Base-by-base conservation (phyloP, 768 basidiomycete species). In the Agrocybe chaxingu region DNA sequence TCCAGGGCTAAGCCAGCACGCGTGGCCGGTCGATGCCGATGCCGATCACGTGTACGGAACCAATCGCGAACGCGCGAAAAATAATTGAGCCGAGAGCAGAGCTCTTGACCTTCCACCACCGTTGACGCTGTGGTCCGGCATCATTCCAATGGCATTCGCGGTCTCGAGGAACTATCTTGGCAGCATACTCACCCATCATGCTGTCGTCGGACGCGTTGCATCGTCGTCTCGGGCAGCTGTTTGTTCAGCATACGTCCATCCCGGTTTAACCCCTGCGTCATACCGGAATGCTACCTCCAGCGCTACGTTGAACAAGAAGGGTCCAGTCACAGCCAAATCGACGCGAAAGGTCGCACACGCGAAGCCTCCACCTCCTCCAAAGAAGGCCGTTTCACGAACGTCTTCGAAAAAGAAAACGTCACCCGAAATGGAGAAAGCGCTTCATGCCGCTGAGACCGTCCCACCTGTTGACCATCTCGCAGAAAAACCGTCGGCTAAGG, bases 11-110 rank as follows among this genome's bases (percentile, higher is more conserved):
- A 58, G 59, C 60, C 57, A 58, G 56, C 35, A 61, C 61, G 61
- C 65, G 64, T 64, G 62, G 64, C 64, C 63, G 65, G 57, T 47
- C 56, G 52, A 41, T 57, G 64, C 64, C 60, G 63, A 64, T 53
- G 48, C 33, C 48, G 64, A 65, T 62, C 50, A 62, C 12, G 9
- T 30, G 46, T 54, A 62, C 56, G 53, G 49, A 62, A 47, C 41
- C 7, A 24, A 24, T 24, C 24, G 5, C 24, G 24, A 24, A 24
- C 24, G 24, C 24, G 24, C 24, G 24, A 24, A 24, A 24, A 24
- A 24, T 24, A 24, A 24, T 24, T 24, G 5, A 24, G 24, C 24
- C 5, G 24, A 24, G 24, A 24, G 24, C 24, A 24, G 37, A 19
- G 41, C n/a, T 32, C 48, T 38, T 43, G 40, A 37, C 16, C 19